Evolutionary conservation across 2,329 filamentous ascomycete species (phyloP), one percentile per base, ranked within the genome.

Genomic region (Penicillium sp.): DNA sequence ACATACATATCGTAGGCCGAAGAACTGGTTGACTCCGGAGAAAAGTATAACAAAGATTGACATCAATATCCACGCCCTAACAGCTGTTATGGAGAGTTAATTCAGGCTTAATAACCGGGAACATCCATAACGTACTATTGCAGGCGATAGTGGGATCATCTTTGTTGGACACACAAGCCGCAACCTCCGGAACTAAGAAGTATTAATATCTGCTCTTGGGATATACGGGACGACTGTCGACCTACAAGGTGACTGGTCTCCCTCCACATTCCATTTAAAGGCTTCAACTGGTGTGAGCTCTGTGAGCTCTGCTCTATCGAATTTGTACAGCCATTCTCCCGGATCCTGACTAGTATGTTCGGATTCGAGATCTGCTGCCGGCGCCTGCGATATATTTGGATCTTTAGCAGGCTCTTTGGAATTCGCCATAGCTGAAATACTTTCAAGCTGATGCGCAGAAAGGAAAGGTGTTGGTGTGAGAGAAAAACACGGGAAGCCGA

Each of bases 241-340:
- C 64, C 45, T 51, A 69, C 66, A 69, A 21, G 66, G 66, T 17
- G 66, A 69, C 53, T 69, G 62, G 32, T 69, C 66, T 13, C 66
- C 66, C 22, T 68, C 63, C 12, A 69, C 66, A 49, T 62, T 66
- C 65, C 66, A 69, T 37, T 62, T 63, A 46, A 69, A 68, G 6
- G 66, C 66, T 48, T 69, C 66, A 2, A 59, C 60, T 2, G 66
- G 64, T 1, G 64, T 66, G 2, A 69, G 52, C 51, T 69, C 66
- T 3, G 54, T 58, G 17, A 58, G 54, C 28, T 69, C 66, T 26
- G 51, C 26, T 43, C 29, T 43, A 4, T 48, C 46, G 1, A 24
- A 40, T 50, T 38, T 41, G 43, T 53, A 52, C n/a, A 52, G 24
- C 39, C 37, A 45, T 28, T 49, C 43, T 6, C 22, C 34, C 2